A percentile compares a stretch with the other conserved stretches of the same genome.
phyloP scores from a whole-genome alignment of 129 eudicot species.

The Helianthus tuberosus region DNA sequence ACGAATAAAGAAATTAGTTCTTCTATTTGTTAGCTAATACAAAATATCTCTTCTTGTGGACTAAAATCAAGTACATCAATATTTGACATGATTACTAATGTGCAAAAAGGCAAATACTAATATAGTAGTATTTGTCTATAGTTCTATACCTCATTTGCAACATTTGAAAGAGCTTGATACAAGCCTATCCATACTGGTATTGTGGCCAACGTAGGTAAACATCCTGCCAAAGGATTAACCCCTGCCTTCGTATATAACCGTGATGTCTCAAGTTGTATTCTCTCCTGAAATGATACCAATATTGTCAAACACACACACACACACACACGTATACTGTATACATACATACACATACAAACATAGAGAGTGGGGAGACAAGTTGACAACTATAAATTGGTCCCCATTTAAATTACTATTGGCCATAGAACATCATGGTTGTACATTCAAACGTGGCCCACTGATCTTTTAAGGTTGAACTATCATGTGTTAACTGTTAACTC shows the following conservation, averaged over 20 bases:
- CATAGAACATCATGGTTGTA: slow-evolving; percentile 5
- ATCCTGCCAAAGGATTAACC: slow-evolving; percentile 98
- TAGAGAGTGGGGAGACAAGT: neutral
- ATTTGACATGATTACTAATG: slow-evolving; percentile 13
- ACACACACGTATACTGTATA: neutral
- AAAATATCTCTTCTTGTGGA: slow-evolving; percentile 4
- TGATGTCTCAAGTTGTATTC: slow-evolving; percentile 97
- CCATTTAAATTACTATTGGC: neutral
- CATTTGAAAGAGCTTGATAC: slow-evolving; percentile 99
- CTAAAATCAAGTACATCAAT: slow-evolving; percentile 18
- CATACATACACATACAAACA: neutral
- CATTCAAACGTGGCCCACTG: neutral
- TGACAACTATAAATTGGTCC: no score
- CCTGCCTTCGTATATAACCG: slow-evolving; percentile 95
- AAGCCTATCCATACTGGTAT: slow-evolving; percentile 99
- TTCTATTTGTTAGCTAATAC: neutral
- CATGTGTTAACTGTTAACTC: neutral
- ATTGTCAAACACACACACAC: slow-evolving; percentile 10
- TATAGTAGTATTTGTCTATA: no score
- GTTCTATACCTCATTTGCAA: slow-evolving; percentile 88
- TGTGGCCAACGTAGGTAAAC: slow-evolving; percentile 97
- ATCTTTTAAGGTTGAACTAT: neutral
- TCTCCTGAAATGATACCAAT: slow-evolving; percentile 65
- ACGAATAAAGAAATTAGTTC: slow-evolving; percentile 23
- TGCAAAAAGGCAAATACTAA: slow-evolving; percentile 10